Evolutionary conservation across 495 filamentous ascomycete species (phyloP).

Genomic region (Penicillium riverlandense): DNA sequence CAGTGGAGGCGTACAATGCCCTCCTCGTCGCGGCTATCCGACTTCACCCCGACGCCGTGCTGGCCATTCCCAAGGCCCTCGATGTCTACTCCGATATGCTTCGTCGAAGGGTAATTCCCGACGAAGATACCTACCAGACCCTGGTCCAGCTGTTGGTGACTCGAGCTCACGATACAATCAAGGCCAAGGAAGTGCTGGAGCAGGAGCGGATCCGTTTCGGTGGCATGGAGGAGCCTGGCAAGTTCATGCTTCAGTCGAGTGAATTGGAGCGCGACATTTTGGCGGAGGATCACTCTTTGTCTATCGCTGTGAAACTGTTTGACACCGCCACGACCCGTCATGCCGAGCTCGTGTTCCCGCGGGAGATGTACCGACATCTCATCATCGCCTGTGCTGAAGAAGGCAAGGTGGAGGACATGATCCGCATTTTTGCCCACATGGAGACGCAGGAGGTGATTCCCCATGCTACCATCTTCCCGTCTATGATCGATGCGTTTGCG

Average conservation of each 20-base stretch:
- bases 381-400: slow-evolving; percentile 79
- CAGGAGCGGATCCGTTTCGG: slow-evolving; percentile 72
- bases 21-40: slow-evolving; percentile 75
- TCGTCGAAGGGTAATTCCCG: slow-evolving; percentile 70
- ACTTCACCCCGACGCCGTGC: slow-evolving; percentile 59
- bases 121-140: slow-evolving; percentile 78
- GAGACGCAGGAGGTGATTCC: slow-evolving; percentile 65
- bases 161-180: slow-evolving; percentile 65
- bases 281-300: slow-evolving; percentile 76
- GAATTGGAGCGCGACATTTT: slow-evolving; percentile 77
- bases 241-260: slow-evolving; percentile 84
- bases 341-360: slow-evolving; percentile 48
- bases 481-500: slow-evolving; percentile 90
- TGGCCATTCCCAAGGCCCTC: slow-evolving; percentile 80
- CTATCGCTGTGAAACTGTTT: slow-evolving; percentile 78
- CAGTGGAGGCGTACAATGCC: slow-evolving; percentile 80
- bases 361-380: slow-evolving; percentile 72
- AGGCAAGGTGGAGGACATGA: slow-evolving; percentile 76
- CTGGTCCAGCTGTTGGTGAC: slow-evolving; percentile 74
- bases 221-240: slow-evolving; percentile 76
- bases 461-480: slow-evolving; percentile 71
- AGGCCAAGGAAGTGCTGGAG: slow-evolving; percentile 63
- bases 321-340: slow-evolving; percentile 55
- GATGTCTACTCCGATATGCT: slow-evolving; percentile 97
- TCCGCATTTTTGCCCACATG: slow-evolving; percentile 83